phyloP scores from a whole-genome alignment of 2,329 filamentous ascomycete species.

The Fusarium sambucinum region DNA sequence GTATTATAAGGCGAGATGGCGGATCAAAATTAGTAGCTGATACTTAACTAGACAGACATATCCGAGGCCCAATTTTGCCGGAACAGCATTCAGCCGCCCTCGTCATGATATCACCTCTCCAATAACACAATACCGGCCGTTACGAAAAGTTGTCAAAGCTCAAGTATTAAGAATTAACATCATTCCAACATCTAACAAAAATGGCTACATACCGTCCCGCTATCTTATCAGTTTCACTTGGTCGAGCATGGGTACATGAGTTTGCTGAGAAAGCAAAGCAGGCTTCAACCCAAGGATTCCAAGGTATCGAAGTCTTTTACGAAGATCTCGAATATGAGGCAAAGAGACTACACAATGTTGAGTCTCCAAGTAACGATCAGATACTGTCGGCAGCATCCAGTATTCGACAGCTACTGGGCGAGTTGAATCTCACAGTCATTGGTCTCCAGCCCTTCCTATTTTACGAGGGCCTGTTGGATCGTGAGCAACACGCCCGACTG shows the following conservation, averaged over 20 bases:
- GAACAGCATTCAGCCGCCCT: constrained; percentile 18
- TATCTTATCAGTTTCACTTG: constrained; percentile 12
- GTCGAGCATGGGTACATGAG: constrained; percentile 18
- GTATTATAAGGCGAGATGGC: too few species aligned
- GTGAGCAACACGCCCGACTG: background rate
- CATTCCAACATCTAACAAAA: fast-evolving
- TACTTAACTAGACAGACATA: background rate
- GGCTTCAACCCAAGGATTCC: constrained; percentile 4
- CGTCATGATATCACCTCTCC: background rate
- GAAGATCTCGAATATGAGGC: constrained; percentile 22
- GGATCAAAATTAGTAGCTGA: background rate
- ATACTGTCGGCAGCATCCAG: background rate
- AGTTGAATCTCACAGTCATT: constrained; percentile 1
- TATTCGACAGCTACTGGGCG: background rate
- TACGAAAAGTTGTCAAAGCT: too few species aligned
- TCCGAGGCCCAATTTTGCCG: background rate
- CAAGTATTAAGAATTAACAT: fast-evolving
- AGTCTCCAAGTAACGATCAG: background rate
- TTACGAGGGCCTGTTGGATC: constrained; percentile 9
- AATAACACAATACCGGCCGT: fast-evolving
- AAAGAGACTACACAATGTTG: background rate
- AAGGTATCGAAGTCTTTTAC: constrained; percentile 21
- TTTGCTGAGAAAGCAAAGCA: constrained; percentile 7
- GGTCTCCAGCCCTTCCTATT: constrained; percentile 15
- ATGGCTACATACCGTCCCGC: constrained; percentile 7